Base-by-base conservation (phyloP, 768 basidiomycete genomes). In the Boletellus ananas region DNA sequence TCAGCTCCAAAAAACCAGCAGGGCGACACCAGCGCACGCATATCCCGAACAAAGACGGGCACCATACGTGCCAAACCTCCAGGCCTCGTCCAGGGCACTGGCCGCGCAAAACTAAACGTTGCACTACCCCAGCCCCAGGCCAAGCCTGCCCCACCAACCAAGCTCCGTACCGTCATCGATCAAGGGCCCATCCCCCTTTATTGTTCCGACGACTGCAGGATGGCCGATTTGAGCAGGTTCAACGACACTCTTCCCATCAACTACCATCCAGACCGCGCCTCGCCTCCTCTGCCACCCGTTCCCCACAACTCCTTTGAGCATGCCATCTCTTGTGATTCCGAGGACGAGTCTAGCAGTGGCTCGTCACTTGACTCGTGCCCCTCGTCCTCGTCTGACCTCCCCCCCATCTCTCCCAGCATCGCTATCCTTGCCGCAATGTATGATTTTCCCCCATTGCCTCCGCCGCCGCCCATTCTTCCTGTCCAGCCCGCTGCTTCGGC, bases 161-260 rank as follows among this genome's bases (percentile, higher is more conserved):
- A 80, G 62, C 74, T 78, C 37, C 81, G 81, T 40, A 81, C 81
- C 11, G 74, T 89, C 70, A 90, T 90, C 70, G 87, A 89, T 71
- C 87, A 87, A 65, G 75, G 75, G 1, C 88, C 87, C n/a, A 81
- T 79, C 1, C 88, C 88, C 17, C 77, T 91, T 51, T 91, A 92
- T 71, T 92, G 89, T 69, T 90, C 88, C 1, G 85, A 88, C 54
- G 79, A 84, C 60, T 92, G 89, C 63, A 75, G 79, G 52, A 65
- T 83, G 36, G 70, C 70, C 35, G 89, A 91, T 65, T 63, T 83
- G 57, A 71, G 73, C 59, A 65, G 65, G 58, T 60, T 59, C 23
- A 64, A 71, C 34, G 70, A 70, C 33, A 69, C 64, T 44, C 68
- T 77, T 41, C 73, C 73, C 46, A 71, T 75, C 60, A 64, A 77